Evolutionary conservation across 108 stramenopile species (phyloP).

Genomic region (Pseudonitzschia pungens): DNA sequence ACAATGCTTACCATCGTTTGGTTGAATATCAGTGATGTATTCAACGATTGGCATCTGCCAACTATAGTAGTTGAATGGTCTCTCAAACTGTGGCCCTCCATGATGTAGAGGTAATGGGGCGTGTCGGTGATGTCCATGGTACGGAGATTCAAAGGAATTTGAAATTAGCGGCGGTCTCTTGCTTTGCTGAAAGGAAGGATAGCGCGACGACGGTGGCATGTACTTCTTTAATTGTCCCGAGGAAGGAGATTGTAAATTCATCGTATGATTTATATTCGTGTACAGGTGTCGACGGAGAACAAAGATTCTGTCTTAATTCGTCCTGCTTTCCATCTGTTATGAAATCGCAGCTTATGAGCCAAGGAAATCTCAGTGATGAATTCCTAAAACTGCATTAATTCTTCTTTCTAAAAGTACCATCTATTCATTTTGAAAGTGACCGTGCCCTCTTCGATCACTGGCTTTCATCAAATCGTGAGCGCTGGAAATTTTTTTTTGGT

Average conservation of each 20-base stretch:
- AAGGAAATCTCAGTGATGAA: neutral
- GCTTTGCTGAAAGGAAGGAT: neutral
- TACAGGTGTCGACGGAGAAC: too few species aligned
- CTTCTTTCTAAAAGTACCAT: too few species aligned
- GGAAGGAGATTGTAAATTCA: slow-evolving; percentile 8
- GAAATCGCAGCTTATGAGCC: neutral
- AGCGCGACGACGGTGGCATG: neutral
- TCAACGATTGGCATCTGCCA: slow-evolving; percentile 14
- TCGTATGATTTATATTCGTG: neutral
- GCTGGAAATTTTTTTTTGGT: neutral
- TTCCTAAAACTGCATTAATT: neutral
- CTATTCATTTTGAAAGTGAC: too few species aligned
- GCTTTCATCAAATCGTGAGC: too few species aligned
- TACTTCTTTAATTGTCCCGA: neutral
- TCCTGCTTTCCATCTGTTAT: neutral
- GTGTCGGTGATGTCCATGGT: neutral
- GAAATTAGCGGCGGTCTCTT: neutral
- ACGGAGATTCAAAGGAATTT: slow-evolving; percentile 4
- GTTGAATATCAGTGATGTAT: slow-evolving; percentile 24
- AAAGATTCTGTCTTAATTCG: too few species aligned
- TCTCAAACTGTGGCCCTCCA: neutral
- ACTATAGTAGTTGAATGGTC: neutral
- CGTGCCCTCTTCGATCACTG: too few species aligned
- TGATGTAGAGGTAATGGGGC: slow-evolving; percentile 9
- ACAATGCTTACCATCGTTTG: slow-evolving; percentile 24